Base-by-base conservation (phyloP, 2,329 filamentous ascomycete genomes). In the Neobulgaria alba region DNA sequence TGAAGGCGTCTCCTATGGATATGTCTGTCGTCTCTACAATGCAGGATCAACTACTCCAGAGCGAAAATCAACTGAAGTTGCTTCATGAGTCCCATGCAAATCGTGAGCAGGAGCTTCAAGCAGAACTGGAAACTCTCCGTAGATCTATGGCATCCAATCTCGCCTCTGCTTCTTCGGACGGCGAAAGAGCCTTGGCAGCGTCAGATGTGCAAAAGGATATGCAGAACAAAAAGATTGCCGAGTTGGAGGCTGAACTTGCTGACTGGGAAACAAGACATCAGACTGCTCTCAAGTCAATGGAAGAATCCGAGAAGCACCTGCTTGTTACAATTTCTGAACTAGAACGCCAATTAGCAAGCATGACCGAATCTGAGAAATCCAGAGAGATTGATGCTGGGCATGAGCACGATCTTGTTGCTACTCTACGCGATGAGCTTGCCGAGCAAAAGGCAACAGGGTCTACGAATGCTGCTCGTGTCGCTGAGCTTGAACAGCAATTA, bases 11-110 rank as follows among this genome's bases (percentile, higher is more conserved):
- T 17, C 84, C 88, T 5, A 81, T 95, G 58, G 92, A 98, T 57
- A 93, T 95, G 60, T 89, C 86, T 0, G 80, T 95, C 49, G 82
- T 96, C 21, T 83, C 86, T 3, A 82, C 81, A 12, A 77, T 98
- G 67, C 83, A 85, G 44, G 85, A 93, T 48, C 88, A 95, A 62
- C 74, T 98, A 4, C 77, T 89, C 57, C 80, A 87, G 61, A 93
- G 82, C 52, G 89, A 96, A 62, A 82, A 75, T 51, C 80, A 90
- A 57, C 79, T 95, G 47, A 73, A 73, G 44, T 68, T 77, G 38
- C 72, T 95, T 55, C 82, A 85, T 38, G 79, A 86, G 36, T 69
- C 75, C 0, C 80, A 95, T 51, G 71, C 73, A n/a, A 63, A 68
- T 10, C 79, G 85, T 19, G 90, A 96, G 63, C 73, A 77, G 58